These are phyloP conservation scores for Linum tenue DNA, from an alignment of 345 rosid genomes.

Conservation along the genomic window DNA sequence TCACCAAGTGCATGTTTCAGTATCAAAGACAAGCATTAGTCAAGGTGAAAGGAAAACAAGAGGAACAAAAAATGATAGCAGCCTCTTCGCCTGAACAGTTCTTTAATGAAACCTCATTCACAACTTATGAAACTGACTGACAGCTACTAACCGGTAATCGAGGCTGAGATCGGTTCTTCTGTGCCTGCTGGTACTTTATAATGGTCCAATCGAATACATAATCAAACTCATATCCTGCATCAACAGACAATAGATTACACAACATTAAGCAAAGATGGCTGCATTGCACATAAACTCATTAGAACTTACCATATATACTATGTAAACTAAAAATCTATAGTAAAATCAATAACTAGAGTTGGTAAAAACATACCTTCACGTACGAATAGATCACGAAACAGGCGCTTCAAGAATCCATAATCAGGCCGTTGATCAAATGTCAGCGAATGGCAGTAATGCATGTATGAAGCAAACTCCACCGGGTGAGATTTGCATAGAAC, in stretches of 20 bases:
- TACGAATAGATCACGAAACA: conserved; percentile 64
- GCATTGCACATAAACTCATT: not conserved
- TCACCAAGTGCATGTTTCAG: not conserved
- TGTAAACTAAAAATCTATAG: not conserved
- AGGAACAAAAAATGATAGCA: not conserved
- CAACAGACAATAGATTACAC: not conserved
- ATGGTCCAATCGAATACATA: conserved; percentile 93
- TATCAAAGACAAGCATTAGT: not conserved
- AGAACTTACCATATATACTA: not conserved
- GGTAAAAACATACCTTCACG: conserved; percentile 47
- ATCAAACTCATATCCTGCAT: conserved; percentile 73
- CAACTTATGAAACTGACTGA: not conserved
- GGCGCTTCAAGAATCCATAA: conserved; percentile 72
- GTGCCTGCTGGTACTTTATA: conserved; percentile 62
- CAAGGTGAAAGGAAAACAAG: not conserved
- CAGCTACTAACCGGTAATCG: conserved; percentile 1
- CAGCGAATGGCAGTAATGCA: conserved; percentile 79
- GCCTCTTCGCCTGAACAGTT: too few species aligned
- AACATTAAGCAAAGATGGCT: not conserved
- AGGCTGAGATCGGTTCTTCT: conserved; percentile 5
- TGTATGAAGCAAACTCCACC: conserved; percentile 84
- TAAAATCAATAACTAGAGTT: not conserved
- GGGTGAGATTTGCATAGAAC: conserved; percentile 72
- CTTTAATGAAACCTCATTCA: too few species aligned
- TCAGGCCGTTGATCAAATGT: conserved; percentile 81